These are phyloP conservation scores for Spongispora temasekensis DNA, from an alignment of 1,284 basidiomycete species.

Conservation along the genomic window DNA sequence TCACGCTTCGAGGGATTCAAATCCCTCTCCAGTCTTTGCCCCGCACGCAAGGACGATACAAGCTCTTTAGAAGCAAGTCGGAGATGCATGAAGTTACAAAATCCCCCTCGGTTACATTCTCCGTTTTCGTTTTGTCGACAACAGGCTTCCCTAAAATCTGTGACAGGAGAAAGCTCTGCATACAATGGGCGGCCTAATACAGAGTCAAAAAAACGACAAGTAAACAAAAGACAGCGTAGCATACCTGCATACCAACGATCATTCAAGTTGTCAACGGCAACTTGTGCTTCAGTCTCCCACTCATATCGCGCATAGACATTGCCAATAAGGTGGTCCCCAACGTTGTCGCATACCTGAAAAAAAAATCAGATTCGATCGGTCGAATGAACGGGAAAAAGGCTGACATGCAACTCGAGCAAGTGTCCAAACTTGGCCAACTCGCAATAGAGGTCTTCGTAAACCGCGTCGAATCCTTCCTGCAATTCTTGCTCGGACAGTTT, in stretches of 20 bases:
- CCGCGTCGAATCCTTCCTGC: constrained; percentile 95
- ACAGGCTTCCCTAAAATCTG: constrained; percentile 98
- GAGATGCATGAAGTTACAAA: constrained; percentile 99
- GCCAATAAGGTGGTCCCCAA: constrained; percentile 97
- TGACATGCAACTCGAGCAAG: constrained; percentile 90
- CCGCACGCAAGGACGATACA: constrained; percentile 75
- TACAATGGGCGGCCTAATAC: constrained; percentile 86
- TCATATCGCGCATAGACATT: constrained; percentile 99
- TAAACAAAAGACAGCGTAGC: constrained; percentile 27
- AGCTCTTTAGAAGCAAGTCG: constrained; percentile 83
- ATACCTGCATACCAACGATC: constrained; percentile 97
- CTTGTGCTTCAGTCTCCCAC: constrained; percentile 97
- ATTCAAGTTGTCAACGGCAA: constrained; percentile 91
- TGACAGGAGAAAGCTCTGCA: constrained; percentile 97
- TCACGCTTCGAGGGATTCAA: constrained; percentile 64
- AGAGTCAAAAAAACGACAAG: constrained; percentile 7
- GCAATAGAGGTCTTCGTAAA: constrained; percentile 94
- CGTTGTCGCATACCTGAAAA: constrained; percentile 92
- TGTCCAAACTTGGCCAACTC: constrained; percentile 96
- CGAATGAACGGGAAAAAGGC: constrained; percentile 31
- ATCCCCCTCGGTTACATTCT: constrained; percentile 93
- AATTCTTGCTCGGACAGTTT: constrained; percentile 85
- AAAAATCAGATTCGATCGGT: background rate
- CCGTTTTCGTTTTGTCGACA: constrained; percentile 98
- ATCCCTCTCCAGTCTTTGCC: constrained; percentile 82